Evolutionary conservation across 176 grass and related monocot genomes (phyloP), one percentile per base, ranked within the genome.

Genomic region (Cenchrus fungigraminus): DNA sequence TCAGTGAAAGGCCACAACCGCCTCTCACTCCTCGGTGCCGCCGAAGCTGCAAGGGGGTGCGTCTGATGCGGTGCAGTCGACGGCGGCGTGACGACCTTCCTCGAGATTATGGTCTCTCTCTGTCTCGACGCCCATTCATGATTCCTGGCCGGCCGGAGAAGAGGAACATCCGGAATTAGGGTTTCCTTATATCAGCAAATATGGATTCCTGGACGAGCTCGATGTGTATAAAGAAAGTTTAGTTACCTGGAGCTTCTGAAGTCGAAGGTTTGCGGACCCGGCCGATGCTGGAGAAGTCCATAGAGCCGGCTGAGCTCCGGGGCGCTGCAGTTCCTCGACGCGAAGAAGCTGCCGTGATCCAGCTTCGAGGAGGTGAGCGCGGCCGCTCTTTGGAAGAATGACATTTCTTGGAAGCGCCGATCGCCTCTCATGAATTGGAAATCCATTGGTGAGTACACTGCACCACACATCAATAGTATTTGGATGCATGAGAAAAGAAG

Each of bases 361-460:
- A 59, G 31, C 76, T 43, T 79, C n/a, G 87, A 83, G 28, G 89
- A 85, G 9, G 88, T 81, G 8, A 86, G 66, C 51, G 71, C 7
- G 3, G 89, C 88, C 47, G 91, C 51, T 94, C 96, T 86, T 43
- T 88, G 93, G 56, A 95, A 88, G 79, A 95, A 79, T 4, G 80
- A 59, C 86, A 92, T 91, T 75, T 92, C 91, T 25, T 94, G 91
- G 50, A 94, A 89, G 28, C 84, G 81, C 61, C 82, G 84, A 86
- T 93, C 91, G 5, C 88, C 93, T 91, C 91, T 91, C 89, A 83
- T 96, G 71, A 94, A 60, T 50, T 94, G 93, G 86, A 94, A 94
- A 84, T 96, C 88, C 90, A 92, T 88, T 8, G 88, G 91, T 25
- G 91, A 95, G n/a, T 92, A 76, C 55, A 89, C 97, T 96, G 89